Conservation (phyloP, 2,329 filamentous ascomycete species). For the Alternaria panax region DNA sequence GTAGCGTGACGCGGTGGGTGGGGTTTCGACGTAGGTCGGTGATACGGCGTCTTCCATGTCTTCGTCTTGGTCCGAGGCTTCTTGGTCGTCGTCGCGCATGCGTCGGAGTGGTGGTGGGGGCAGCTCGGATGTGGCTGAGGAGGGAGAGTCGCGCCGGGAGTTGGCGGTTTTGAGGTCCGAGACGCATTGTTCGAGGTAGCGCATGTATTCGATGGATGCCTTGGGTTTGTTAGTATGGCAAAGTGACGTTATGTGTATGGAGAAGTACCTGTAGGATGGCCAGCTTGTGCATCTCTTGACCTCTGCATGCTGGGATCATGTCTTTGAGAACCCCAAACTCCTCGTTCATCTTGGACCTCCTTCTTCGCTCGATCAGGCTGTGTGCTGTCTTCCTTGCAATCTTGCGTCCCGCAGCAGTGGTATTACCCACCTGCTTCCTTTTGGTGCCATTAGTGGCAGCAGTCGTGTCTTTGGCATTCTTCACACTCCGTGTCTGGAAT, state of each 20-base stretch:
- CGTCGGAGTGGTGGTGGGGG: slow-evolving; percentile 26
- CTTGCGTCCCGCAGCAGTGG: slow-evolving; percentile 88
- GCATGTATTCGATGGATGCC: slow-evolving; percentile 96
- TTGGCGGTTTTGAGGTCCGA: slow-evolving; percentile 70
- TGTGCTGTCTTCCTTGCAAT: slow-evolving; percentile 96
- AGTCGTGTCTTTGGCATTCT: slow-evolving; percentile 31
- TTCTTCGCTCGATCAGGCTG: slow-evolving; percentile 87
- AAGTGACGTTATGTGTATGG: too few species aligned
- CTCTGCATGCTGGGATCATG: slow-evolving; percentile 95
- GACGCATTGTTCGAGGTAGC: slow-evolving; percentile 91
- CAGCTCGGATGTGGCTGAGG: slow-evolving; percentile 35
- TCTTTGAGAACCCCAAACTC: slow-evolving; percentile 92
- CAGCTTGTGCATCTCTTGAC: slow-evolving; percentile 95
- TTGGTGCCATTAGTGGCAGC: slow-evolving; percentile 59
- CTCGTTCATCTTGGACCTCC: slow-evolving; percentile 98
- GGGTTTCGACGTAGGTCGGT: slow-evolving; percentile 30
- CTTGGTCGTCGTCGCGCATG: slow-evolving; percentile 52
- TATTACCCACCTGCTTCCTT: slow-evolving; percentile 73
- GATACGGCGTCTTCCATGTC: slow-evolving; percentile 50
- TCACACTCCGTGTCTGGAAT: slow-evolving; percentile 17
- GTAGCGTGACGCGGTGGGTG: slow-evolving; percentile 26
- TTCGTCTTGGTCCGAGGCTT: slow-evolving; percentile 59
- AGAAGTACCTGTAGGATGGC: slow-evolving; percentile 84
- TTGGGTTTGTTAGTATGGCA: slow-evolving; percentile 48
- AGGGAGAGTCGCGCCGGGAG: slow-evolving; percentile 37